Conservation (phyloP, 306 rosid species). For the Senna siamea region DNA sequence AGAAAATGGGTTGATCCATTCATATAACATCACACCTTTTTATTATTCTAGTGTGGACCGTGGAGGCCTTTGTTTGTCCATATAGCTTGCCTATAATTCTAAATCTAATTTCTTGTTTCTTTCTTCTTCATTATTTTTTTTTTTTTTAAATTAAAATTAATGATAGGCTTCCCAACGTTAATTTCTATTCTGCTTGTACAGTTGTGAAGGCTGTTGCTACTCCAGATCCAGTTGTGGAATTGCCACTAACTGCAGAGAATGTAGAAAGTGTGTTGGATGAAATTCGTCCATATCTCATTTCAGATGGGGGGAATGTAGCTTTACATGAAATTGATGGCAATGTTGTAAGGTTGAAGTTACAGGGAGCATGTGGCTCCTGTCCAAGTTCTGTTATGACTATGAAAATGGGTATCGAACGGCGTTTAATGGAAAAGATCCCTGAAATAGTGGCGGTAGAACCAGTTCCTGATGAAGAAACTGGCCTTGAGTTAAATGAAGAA, state of each 20-base stretch:
- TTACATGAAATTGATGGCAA: constrained; percentile 92
- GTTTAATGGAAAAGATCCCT: constrained; percentile 94
- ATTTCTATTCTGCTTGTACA: constrained; percentile 39
- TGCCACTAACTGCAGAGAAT: constrained; percentile 83
- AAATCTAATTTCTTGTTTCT: not conserved
- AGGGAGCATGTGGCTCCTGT: constrained; percentile 98
- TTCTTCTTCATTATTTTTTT: not conserved
- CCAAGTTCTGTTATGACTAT: constrained; percentile 91
- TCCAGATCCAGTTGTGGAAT: constrained; percentile 74
- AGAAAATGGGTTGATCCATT: not conserved
- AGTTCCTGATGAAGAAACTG: constrained; percentile 79
- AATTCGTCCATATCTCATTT: constrained; percentile 82
- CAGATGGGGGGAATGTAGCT: constrained; percentile 93
- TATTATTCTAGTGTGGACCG: not conserved
- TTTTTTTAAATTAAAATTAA: not conserved
- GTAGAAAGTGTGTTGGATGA: constrained; percentile 83
- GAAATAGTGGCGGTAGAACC: constrained; percentile 95
- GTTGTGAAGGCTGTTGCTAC: constrained; percentile 79
- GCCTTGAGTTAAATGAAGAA: constrained; percentile 85
- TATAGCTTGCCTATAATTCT: not conserved
- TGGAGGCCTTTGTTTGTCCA: not conserved
- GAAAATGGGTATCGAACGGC: constrained; percentile 96
- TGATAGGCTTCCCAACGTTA: constrained; percentile 13
- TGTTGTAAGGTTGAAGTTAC: constrained; percentile 87
- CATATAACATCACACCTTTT: not conserved